Base-by-base conservation (phyloP, 2,329 filamentous ascomycete genomes). In the Elsinoe necatrix region DNA sequence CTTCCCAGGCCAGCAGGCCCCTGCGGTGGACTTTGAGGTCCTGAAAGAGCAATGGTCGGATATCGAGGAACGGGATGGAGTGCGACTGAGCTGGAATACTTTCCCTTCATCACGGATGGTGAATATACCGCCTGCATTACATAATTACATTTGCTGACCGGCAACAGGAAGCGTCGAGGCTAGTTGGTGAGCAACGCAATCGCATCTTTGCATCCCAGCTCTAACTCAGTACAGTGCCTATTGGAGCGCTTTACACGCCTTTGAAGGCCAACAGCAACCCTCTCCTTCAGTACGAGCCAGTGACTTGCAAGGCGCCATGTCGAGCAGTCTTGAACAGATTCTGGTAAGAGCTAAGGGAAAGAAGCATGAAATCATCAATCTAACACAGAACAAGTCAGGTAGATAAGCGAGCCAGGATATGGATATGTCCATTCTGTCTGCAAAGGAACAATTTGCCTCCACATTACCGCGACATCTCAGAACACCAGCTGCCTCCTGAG, bases 31-130 rank as follows among this genome's bases (percentile, higher is more conserved):
- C 71, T 95, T 89, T 79, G 91, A 96, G 72, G 81, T 84, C 64
- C 77, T 95, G 64, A 96, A 96, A 76, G 91, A 96, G 74, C 87
- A 92, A 76, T 96, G 91, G 91, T 89, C 86, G 68, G 90, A 96
- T 72, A 85, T 95, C 58, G 93, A 98, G 77, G 93, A 98, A 69
- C 85, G 89, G 65, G 93, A 98, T 83, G 93, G 93, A 60, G 83
- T 97, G 68, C 85, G 93, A 61, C 80, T 98, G 63, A 96, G 92
- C 75, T 98, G 93, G 93, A 98, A 98, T 71, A 95, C 95, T 60
- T 95, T 98, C 68, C 93, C 93, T 51, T 96, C 91, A 77, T 92
- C 92, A 68, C 89, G 93, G 71, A 96, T 98, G 90, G 60, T 56
- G 57, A 34, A 42, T 18, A 12, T 5, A 14, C 20, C 16, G 9